Conservation (phyloP, 306 rosid species). For the Abrus precatorius region DNA sequence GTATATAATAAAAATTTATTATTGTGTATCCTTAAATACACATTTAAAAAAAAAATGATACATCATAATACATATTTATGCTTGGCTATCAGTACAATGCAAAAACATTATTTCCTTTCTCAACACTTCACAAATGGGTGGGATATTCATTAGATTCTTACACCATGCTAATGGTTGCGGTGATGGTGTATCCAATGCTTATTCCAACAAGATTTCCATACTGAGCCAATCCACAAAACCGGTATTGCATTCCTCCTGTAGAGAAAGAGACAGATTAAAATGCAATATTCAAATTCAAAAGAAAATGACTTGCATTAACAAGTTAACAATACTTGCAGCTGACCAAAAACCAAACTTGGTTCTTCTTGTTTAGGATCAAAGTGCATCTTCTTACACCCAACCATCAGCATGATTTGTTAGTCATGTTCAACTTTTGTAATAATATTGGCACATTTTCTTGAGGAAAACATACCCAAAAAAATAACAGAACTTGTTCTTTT, state of each 20-base stretch:
- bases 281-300: neutral
- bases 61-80: no score
- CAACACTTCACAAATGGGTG: neutral
- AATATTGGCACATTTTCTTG: neutral
- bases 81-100: neutral
- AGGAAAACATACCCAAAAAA: no score
- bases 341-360: neutral
- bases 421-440: neutral
- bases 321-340: neutral
- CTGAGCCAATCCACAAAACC: constrained; percentile 53
- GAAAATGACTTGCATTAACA: neutral
- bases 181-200: constrained; percentile 50
- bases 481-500: no score
- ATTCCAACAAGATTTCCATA: constrained; percentile 46
- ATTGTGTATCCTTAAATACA: no score
- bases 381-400: neutral
- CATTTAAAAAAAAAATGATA: no score
- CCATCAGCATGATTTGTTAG: neutral
- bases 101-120: neutral
- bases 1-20: no score
- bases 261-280: neutral
- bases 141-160: constrained; percentile 40
- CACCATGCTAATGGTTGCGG: constrained; percentile 64
- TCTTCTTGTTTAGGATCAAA: neutral
- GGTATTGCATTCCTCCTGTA: constrained; percentile 51